Evolutionary conservation across 2,329 filamentous ascomycete genomes (phyloP).

Genomic region (Endothia cerciana): DNA sequence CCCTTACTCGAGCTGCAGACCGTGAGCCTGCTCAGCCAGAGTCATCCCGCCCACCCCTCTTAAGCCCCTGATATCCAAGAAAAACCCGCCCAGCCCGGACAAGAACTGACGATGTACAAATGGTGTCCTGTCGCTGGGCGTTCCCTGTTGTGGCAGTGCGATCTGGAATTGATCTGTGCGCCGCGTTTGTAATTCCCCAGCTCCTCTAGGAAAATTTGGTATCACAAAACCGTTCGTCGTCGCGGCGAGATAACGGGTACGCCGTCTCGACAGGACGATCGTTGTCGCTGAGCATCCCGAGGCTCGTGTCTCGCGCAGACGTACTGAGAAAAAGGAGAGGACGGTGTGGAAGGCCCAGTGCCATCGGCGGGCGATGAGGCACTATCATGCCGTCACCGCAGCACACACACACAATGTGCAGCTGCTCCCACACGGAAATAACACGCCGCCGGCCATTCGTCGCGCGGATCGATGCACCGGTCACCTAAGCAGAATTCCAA

Average conservation of each 20-base stretch:
- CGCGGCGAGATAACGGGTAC: slow-evolving; percentile 27
- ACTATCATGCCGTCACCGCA: slow-evolving; percentile 35
- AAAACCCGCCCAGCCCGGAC: slow-evolving; percentile 8
- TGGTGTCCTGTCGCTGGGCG: slow-evolving; percentile 19
- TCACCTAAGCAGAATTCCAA: slow-evolving; percentile 36
- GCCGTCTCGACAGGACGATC: slow-evolving; percentile 13
- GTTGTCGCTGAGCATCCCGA: slow-evolving; percentile 17
- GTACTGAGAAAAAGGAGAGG: slow-evolving; percentile 39
- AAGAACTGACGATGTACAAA: slow-evolving; percentile 20
- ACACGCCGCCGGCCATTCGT: slow-evolving; percentile 28
- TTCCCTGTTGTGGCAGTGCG: slow-evolving; percentile 12
- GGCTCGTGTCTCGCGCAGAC: slow-evolving; percentile 15
- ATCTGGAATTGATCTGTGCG: slow-evolving; percentile 14
- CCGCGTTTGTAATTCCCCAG: slow-evolving; percentile 12
- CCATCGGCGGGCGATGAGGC: slow-evolving; percentile 27
- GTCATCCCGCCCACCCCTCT: slow-evolving; percentile 14
- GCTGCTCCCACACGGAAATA: slow-evolving; percentile 24
- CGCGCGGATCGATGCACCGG: slow-evolving; percentile 32
- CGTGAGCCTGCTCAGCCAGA: slow-evolving; percentile 24
- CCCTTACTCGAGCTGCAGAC: slow-evolving; percentile 22
- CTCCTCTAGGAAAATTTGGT: slow-evolving; percentile 26
- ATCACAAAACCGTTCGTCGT: slow-evolving; percentile 31
- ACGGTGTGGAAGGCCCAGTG: slow-evolving; percentile 42
- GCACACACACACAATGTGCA: slow-evolving; percentile 25
- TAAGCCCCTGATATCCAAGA: slow-evolving; percentile 17